Evolutionary conservation across 306 rosid species (phyloP).

Genomic region (Mimosa bimucronata): DNA sequence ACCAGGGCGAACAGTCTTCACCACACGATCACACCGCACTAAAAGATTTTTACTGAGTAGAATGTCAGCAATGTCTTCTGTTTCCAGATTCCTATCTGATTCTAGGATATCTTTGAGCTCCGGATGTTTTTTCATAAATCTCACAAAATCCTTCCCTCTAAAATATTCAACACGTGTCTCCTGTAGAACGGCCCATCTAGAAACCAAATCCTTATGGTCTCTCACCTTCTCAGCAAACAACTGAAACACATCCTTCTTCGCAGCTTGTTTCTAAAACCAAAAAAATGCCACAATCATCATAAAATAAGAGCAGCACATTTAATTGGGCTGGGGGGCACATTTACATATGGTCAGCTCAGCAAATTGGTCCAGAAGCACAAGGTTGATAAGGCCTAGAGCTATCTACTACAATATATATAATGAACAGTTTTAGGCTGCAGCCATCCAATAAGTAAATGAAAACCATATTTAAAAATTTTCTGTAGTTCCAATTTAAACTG

Average conservation of each 20-base stretch:
- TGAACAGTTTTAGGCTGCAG: background rate
- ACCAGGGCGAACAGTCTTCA: slow-evolving; percentile 96
- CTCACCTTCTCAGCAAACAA: slow-evolving; percentile 97
- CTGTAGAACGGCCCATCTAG: slow-evolving; percentile 97
- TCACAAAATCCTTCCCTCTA: slow-evolving; percentile 91
- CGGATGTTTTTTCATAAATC: slow-evolving; percentile 79
- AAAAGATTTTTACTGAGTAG: slow-evolving; percentile 80
- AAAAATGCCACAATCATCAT: slow-evolving; percentile 23
- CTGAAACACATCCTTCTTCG: slow-evolving; percentile 79
- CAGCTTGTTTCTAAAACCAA: slow-evolving; percentile 73
- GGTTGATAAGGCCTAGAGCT: slow-evolving; percentile 14
- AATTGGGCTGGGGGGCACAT: slow-evolving; percentile 1
- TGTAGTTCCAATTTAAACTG: slow-evolving; percentile 25
- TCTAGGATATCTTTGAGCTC: slow-evolving; percentile 83
- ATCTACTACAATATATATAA: background rate
- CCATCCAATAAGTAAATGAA: background rate
- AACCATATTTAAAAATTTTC: slow-evolving; percentile 3
- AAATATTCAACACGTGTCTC: slow-evolving; percentile 97
- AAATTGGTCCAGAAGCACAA: slow-evolving; percentile 20
- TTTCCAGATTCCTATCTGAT: slow-evolving; percentile 69
- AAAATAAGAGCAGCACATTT: slow-evolving; percentile 21
- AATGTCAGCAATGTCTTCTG: slow-evolving; percentile 75
- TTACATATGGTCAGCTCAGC: slow-evolving; percentile 7
- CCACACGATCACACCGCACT: slow-evolving; percentile 94
- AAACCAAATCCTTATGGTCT: slow-evolving; percentile 83